Percentiles rank a stretch among this genome's conserved stretches.
phyloP scores from a whole-genome alignment of 352 stramenopile genomes.

The Pythium monospermum region DNA sequence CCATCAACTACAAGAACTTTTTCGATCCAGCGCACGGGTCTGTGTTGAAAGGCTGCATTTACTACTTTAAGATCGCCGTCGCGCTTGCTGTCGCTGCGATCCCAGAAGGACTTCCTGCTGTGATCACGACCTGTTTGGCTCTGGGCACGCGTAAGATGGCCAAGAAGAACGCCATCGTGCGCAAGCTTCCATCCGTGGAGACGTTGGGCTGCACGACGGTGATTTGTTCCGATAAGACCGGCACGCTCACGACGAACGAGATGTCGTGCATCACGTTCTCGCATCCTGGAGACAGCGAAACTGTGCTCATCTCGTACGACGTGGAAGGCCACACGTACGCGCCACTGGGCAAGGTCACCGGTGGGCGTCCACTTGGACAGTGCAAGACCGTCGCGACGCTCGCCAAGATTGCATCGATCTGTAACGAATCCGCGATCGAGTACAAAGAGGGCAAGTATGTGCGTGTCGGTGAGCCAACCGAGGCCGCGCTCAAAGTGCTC shows the following conservation, averaged over 20 bases:
- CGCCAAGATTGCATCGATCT: conserved; percentile 91
- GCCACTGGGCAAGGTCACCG: conserved; percentile 70
- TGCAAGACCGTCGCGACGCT: conserved; percentile 83
- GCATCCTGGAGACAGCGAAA: conserved; percentile 57
- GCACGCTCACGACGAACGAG: conserved; percentile 98
- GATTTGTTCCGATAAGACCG: conserved; percentile 93
- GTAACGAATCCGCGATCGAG: conserved; percentile 95
- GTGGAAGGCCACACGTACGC: conserved; percentile 95
- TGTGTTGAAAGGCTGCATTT: conserved; percentile 95
- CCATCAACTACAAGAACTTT: conserved; percentile 98
- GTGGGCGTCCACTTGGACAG: conserved; percentile 33
- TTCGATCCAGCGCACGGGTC: conserved; percentile 84
- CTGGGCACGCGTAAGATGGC: conserved; percentile 96
- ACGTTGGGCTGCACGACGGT: conserved; percentile 95
- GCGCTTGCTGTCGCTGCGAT: conserved; percentile 98
- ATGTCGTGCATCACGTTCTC: conserved; percentile 92
- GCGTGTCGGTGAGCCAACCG: conserved; percentile 94
- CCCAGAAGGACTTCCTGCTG: conserved; percentile 96
- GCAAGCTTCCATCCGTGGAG: conserved; percentile 97
- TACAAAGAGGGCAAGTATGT: conserved; percentile 86
- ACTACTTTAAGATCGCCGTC: conserved; percentile 99
- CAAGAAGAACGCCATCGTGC: conserved; percentile 97
- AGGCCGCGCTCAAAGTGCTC: conserved; percentile 94
- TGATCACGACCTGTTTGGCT: conserved; percentile 97
- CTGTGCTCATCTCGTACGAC: conserved; percentile 83